Evolutionary conservation across 2,329 filamentous ascomycete genomes (phyloP), one percentile per base, ranked within the genome.

Genomic region (Bipolaris gigantea): DNA sequence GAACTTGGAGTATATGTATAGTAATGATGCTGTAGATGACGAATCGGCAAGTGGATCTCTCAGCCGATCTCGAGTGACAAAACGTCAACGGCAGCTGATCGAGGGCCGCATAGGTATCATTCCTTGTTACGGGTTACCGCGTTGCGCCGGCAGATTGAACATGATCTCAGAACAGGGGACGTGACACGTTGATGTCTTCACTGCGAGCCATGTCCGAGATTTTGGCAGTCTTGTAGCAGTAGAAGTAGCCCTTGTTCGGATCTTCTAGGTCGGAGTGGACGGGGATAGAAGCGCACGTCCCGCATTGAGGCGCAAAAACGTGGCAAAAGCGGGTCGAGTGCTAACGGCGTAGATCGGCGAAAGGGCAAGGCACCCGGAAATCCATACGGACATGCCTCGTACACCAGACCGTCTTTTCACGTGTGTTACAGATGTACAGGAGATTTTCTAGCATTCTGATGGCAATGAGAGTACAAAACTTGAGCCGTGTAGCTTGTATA

Each of bases 311-410:
- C 30, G 62, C 53, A 56, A 56, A 57, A 57, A 47, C 33, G 54
- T 58, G 40, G 54, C 51, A 13, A 40, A 36, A 52, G 57, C 60
- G 61, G 62, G 56, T 59, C 61, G 38, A 23, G 36, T 53, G 13
- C 44, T 44, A 50, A 48, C 63, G 63, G 63, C 59, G 50, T 48
- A 57, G 36, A 59, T 65, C 63, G 63, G 63, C 63, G 55, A 66
- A 63, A 56, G 48, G 59, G 50, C 56, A 62, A 63, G 65, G 50
- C 56, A 61, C 57, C 48, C 54, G 46, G 53, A 42, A 46, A 54
- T 23, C 40, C 40, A 45, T 41, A 50, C 35, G 30, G 53, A 19
- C 41, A 51, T 47, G 13, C 42, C 36, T 54, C 41, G 36, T 40
- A 27, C 48, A 38, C 45, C 41, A 46, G 40, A 58, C 49, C 49